These are phyloP conservation scores for Daldinia grandis DNA, from an alignment of 495 filamentous ascomycete species.

Conservation along the genomic window DNA sequence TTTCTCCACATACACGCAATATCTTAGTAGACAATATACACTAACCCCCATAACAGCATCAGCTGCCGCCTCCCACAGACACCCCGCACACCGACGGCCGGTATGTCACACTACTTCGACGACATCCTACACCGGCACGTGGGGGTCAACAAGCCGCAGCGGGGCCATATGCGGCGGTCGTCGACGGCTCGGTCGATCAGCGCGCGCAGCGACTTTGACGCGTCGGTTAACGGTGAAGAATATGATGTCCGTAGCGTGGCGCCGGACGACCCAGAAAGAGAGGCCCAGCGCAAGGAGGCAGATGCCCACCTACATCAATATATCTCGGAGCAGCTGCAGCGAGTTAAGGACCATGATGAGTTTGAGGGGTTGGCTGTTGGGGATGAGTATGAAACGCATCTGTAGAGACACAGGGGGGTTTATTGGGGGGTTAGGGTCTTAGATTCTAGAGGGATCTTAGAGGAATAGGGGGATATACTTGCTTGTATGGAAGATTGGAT, in stretches of 20 bases:
- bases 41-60: slow-evolving; percentile 61
- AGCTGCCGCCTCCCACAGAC: slow-evolving; percentile 94
- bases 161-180: slow-evolving; percentile 73
- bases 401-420: slow-evolving; percentile 27
- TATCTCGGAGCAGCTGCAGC: slow-evolving; percentile 73
- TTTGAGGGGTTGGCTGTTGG: slow-evolving; percentile 48
- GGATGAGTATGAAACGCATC: slow-evolving; percentile 62
- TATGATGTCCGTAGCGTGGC: slow-evolving; percentile 47
- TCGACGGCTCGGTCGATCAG: slow-evolving; percentile 88
- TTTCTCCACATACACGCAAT: slow-evolving; percentile 4
- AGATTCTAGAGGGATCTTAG: not conserved
- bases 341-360: slow-evolving; percentile 57
- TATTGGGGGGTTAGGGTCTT: no score
- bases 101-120: slow-evolving; percentile 93
- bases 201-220: slow-evolving; percentile 80
- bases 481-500: not conserved
- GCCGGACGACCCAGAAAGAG: slow-evolving; percentile 47
- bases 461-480: not conserved
- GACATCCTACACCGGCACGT: slow-evolving; percentile 76
- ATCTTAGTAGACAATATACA: slow-evolving; percentile 10
- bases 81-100: slow-evolving; percentile 81
- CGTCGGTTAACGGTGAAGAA: slow-evolving; percentile 51
- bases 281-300: slow-evolving; percentile 58
- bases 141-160: slow-evolving; percentile 46
- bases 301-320: slow-evolving; percentile 75